Percentiles rank a stretch among this genome's conserved stretches.
These are phyloP conservation scores for Aspergillus floridensis DNA, from an alignment of 2,329 filamentous ascomycete genomes.

Conservation along the genomic window DNA sequence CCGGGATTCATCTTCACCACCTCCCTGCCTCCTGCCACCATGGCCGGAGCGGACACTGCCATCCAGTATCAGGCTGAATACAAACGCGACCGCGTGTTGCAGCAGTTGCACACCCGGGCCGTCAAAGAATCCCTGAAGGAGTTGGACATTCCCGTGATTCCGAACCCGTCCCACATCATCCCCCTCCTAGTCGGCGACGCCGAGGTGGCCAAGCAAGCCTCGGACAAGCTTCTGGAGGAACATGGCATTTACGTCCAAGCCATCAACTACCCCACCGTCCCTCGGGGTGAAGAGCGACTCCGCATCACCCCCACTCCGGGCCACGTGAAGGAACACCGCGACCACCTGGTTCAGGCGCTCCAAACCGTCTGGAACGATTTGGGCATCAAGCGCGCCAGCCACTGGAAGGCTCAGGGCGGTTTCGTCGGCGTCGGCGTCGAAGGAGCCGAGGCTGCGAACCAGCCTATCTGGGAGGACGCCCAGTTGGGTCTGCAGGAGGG, in stretches of 20 bases:
- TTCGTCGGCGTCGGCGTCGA: conserved; percentile 90
- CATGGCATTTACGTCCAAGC: conserved; percentile 96
- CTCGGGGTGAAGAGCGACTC: conserved; percentile 94
- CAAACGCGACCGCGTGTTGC: conserved; percentile 80
- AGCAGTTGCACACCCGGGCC: conserved; percentile 93
- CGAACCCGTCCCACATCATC: conserved; percentile 95
- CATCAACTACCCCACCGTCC: conserved; percentile 98
- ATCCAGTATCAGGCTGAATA: conserved; percentile 92
- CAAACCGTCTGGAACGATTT: conserved; percentile 87
- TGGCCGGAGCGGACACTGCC: conserved; percentile 87
- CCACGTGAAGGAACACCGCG: conserved; percentile 78
- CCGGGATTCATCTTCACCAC: conserved; percentile 99
- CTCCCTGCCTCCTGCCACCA: conserved; percentile 89
- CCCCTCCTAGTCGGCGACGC: conserved; percentile 92
- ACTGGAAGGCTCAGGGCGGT: conserved; percentile 87
- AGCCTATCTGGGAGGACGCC: conserved; percentile 86
- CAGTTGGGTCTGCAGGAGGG: conserved; percentile 70
- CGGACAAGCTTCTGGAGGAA: conserved; percentile 84
- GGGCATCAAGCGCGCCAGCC: conserved; percentile 84
- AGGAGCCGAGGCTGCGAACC: conserved; percentile 54
- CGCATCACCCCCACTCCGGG: conserved; percentile 95
- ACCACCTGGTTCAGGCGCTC: conserved; percentile 78
- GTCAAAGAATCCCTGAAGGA: conserved; percentile 80
- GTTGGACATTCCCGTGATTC: conserved; percentile 90
- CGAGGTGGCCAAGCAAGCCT: conserved; percentile 85